phyloP scores from a whole-genome alignment of 148 eudicot species.

The Vaccinium corymbosum region DNA sequence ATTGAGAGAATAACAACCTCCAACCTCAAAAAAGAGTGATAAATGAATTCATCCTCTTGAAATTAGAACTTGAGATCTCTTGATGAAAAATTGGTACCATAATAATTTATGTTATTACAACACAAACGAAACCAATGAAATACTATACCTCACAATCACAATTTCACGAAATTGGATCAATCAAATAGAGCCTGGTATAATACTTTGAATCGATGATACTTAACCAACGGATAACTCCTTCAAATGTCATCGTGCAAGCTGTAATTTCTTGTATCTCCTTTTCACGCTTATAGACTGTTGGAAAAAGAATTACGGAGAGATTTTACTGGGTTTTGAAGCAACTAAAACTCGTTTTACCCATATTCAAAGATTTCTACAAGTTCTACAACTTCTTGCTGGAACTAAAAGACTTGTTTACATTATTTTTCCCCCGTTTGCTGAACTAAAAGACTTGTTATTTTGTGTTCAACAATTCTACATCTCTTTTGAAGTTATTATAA shows the following conservation, averaged over 20 bases:
- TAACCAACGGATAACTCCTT: not conserved
- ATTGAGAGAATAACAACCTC: not conserved
- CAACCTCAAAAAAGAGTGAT: not conserved
- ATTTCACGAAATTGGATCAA: not conserved
- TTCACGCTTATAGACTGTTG: not conserved
- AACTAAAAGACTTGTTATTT: not conserved
- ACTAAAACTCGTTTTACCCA: no score
- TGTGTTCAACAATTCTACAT: not conserved
- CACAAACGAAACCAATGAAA: not conserved
- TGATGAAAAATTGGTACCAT: not conserved
- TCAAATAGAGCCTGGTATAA: not conserved
- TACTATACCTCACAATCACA: not conserved
- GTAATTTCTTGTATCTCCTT: not conserved
- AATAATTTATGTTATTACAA: not conserved
- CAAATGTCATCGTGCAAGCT: not conserved
- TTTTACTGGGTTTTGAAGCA: not conserved
- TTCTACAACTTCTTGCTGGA: not conserved
- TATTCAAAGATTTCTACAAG: no score
- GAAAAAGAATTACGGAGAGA: not conserved
- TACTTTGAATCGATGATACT: not conserved
- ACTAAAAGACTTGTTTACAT: no score
- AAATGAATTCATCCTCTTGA: not conserved
- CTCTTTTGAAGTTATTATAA: not conserved
- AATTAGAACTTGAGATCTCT: not conserved
- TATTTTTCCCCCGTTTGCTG: no score